Evolutionary conservation across 176 grass and related monocot species (phyloP), one percentile per base, ranked within the genome.

Genomic region (Raddia distichophylla): DNA sequence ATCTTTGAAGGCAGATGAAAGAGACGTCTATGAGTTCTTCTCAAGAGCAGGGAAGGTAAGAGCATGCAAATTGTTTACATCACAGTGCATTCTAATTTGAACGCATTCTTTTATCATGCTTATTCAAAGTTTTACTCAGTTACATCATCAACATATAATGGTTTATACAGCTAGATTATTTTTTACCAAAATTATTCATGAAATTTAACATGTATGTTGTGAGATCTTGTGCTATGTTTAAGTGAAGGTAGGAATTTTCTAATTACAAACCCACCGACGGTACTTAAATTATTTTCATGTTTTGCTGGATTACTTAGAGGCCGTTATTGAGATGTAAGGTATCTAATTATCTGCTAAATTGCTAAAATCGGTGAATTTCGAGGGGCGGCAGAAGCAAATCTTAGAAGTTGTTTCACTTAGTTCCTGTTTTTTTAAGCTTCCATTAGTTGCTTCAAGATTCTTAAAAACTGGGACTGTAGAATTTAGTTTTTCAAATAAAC

Each of bases 41-140:
- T 99, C 96, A 60, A 99, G 87, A 83, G 96, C 96, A 86, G 96
- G 96, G 85, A 99, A 99, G 96, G 96, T 99, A 35, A 55, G 88
- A 69, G 10, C 33, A 54, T 49, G 16, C 15, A 58, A 64, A 64
- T 83, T 75, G 34, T 67, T 76, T 33, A 45, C 3, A 16, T 54
- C 33, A 49, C 10, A 69, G 49, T 59, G 7, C 48, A 79, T 83
- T 44, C 56, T 47, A 4, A 15, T 63, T 63, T 62, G 73, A 60
- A 75, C 65, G 8, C 27, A 3, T 49, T 48, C 14, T 42, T 17
- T 73, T 66, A 2, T 56, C 27, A 57, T 5, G 15, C 58, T 61
- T 27, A 14, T 20, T 75, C 7, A 0, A 76, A 45, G 17, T 42
- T 72, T 15, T 76, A 70, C 47, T 48, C 57, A 11, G 47, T 20